These are phyloP conservation scores for Phytopythium mirpurense DNA, from an alignment of 352 stramenopile genomes.

Conservation along the genomic window DNA sequence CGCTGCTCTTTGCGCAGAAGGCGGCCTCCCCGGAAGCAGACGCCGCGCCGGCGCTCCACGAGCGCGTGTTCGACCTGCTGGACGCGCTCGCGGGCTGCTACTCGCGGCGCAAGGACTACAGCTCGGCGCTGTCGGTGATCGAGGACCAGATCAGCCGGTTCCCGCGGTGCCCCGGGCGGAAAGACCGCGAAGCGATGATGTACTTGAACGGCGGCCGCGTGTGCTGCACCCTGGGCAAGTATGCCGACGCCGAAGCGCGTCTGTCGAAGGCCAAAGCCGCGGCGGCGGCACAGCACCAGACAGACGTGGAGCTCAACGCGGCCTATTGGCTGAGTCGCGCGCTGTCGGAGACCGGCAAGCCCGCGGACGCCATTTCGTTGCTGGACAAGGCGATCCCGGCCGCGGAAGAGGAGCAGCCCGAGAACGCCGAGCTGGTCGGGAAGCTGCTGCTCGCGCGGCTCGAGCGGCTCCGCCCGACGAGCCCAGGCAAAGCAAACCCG, in stretches of 20 bases:
- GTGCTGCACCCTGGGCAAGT: constrained; percentile 45
- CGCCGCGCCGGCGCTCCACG: constrained; percentile 24
- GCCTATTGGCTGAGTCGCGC: constrained; percentile 51
- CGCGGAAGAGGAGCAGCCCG: constrained; percentile 17
- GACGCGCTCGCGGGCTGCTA: constrained; percentile 49
- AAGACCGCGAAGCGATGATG: constrained; percentile 36
- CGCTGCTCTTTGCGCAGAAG: constrained; percentile 35
- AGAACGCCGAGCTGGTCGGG: constrained; percentile 29
- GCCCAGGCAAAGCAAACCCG: constrained; percentile 4
- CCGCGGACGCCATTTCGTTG: constrained; percentile 20
- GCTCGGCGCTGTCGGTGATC: constrained; percentile 45
- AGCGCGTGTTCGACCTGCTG: constrained; percentile 57
- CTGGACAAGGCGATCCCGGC: constrained; percentile 19
- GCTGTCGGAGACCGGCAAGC: constrained; percentile 26
- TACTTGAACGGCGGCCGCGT: constrained; percentile 59
- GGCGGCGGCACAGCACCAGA: constrained; percentile 17
- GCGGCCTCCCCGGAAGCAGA: constrained; percentile 10
- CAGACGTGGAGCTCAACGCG: constrained; percentile 35
- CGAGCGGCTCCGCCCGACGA: constrained; percentile 31
- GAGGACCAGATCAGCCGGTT: constrained; percentile 45
- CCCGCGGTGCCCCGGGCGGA: constrained; percentile 29
- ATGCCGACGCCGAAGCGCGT: constrained; percentile 35
- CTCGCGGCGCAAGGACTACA: constrained; percentile 48
- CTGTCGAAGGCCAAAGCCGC: constrained; percentile 34
- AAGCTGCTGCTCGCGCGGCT: constrained; percentile 48